These are phyloP conservation scores for Talaromyces sp. DNA, from an alignment of 2,329 filamentous ascomycete genomes.

Conservation along the genomic window DNA sequence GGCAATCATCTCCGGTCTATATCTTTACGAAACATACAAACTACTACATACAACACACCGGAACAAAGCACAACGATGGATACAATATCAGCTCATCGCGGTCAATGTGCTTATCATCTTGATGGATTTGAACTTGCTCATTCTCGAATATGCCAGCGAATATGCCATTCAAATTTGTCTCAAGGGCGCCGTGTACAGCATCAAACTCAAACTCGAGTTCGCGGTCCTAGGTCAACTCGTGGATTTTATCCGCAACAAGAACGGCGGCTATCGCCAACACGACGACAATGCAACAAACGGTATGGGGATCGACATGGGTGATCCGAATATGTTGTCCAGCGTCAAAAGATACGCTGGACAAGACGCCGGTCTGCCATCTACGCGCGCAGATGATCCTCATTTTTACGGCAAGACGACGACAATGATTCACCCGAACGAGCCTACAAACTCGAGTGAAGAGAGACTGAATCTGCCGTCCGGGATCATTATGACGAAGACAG, in stretches of 20 bases:
- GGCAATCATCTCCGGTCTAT: slow-evolving; percentile 46
- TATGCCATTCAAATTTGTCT: slow-evolving; percentile 46
- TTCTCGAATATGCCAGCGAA: slow-evolving; percentile 41
- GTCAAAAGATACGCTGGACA: slow-evolving; percentile 13
- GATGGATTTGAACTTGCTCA: slow-evolving; percentile 45
- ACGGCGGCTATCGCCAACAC: slow-evolving; percentile 19
- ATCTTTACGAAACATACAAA: slow-evolving; percentile 53
- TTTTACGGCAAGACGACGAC: slow-evolving; percentile 19
- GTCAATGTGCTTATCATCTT: slow-evolving; percentile 49
- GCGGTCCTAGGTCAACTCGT: slow-evolving; percentile 50
- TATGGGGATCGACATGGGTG: background rate
- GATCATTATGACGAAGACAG: slow-evolving; percentile 24
- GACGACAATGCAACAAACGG: slow-evolving; percentile 24
- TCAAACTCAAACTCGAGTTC: slow-evolving; percentile 50
- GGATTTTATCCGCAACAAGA: slow-evolving; percentile 31
- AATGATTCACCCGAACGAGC: slow-evolving; percentile 7
- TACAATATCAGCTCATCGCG: slow-evolving; percentile 48
- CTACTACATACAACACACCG: slow-evolving; percentile 38
- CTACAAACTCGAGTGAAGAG: slow-evolving; percentile 17
- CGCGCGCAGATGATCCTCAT: slow-evolving; percentile 13
- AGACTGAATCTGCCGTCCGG: slow-evolving; percentile 20
- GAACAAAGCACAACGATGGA: slow-evolving; percentile 36
- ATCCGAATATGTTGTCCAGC: background rate
- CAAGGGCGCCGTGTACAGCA: slow-evolving; percentile 47
- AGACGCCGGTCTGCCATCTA: slow-evolving; percentile 14